These are phyloP conservation scores for Cordyceps cateniannulata DNA, from an alignment of 2,329 filamentous ascomycete genomes.

Conservation along the genomic window DNA sequence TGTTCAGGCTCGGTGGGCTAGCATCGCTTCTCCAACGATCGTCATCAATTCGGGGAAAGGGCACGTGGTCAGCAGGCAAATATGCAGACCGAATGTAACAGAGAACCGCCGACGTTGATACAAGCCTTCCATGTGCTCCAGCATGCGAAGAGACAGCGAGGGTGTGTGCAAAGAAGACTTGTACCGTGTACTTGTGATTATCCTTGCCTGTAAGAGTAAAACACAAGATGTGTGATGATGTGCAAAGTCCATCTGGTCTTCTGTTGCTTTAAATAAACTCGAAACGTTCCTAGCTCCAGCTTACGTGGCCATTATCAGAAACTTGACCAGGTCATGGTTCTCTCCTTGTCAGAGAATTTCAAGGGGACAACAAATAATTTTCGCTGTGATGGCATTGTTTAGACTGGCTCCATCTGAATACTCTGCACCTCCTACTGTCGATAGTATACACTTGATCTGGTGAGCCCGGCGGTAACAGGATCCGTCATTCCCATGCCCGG, in stretches of 20 bases:
- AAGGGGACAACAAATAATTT: neutral
- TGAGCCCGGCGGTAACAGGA: neutral
- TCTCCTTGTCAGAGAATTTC: neutral
- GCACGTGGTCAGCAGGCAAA: neutral
- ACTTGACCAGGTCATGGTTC: neutral
- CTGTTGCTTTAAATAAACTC: slow-evolving; percentile 1
- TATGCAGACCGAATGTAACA: neutral
- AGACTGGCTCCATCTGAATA: neutral
- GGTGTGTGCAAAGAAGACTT: neutral
- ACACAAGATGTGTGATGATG: neutral
- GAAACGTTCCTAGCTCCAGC: neutral
- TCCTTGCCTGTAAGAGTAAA: neutral
- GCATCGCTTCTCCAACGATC: neutral
- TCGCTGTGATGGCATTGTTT: no score
- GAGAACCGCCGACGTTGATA: no score
- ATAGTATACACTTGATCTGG: neutral
- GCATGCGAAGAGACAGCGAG: no score
- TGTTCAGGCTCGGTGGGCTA: no score
- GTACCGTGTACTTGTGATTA: neutral
- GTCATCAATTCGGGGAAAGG: neutral
- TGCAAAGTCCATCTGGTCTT: neutral
- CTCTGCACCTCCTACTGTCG: neutral
- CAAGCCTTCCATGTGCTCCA: neutral
- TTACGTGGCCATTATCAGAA: neutral
- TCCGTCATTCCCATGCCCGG: neutral